Conservation (phyloP, 73 alveolate genomes). For the Effrenium voratum region DNA sequence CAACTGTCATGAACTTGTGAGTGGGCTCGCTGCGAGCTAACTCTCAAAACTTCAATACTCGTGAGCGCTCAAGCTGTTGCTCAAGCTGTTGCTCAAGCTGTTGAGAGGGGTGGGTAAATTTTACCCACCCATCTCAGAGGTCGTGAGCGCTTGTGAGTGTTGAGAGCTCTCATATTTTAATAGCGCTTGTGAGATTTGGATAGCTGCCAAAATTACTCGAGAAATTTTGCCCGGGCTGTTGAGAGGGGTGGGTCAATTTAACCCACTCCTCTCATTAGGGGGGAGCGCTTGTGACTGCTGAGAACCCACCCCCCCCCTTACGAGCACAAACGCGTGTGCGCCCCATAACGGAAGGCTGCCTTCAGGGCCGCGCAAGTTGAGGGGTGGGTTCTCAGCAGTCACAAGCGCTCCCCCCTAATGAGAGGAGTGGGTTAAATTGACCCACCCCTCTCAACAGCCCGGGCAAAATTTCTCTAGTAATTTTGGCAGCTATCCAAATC, state of each 20-base stretch:
- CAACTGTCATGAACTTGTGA: too few species aligned
- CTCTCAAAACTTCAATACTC: too few species aligned
- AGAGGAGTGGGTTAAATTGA: background rate
- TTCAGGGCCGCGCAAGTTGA: background rate
- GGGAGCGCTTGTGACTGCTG: background rate
- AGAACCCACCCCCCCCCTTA: background rate
- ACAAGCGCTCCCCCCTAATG: background rate
- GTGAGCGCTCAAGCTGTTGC: too few species aligned
- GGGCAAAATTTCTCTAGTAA: background rate
- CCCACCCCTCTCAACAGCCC: background rate
- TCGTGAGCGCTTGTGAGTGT: too few species aligned
- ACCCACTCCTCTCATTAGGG: background rate
- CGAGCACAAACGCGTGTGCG: background rate
- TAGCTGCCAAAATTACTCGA: too few species aligned
- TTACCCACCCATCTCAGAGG: too few species aligned
- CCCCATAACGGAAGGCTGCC: background rate
- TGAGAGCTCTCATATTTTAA: too few species aligned
- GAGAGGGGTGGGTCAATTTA: background rate
- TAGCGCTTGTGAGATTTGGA: too few species aligned
- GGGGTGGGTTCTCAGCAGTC: background rate
- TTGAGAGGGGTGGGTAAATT: too few species aligned
- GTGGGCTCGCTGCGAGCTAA: too few species aligned
- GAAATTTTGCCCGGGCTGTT: background rate
- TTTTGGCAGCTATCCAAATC: too few species aligned
- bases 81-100: too few species aligned